Conservation (phyloP, 208 protist genomes). For the Crithidia sp. region DNA sequence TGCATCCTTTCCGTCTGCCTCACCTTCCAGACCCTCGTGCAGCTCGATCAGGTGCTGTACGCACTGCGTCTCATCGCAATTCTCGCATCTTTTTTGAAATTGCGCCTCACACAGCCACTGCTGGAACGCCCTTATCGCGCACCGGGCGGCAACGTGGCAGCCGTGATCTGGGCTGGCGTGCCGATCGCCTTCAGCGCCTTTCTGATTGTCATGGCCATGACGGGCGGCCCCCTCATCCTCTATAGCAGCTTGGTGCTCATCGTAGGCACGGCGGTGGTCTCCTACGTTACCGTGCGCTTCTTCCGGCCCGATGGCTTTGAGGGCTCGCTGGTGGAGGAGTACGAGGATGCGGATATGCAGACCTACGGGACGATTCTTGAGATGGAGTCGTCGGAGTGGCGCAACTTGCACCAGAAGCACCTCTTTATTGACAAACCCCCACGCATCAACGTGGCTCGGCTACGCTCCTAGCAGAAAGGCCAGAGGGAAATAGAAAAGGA, state of each 20-base stretch:
- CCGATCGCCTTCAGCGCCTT: constrained; percentile 76
- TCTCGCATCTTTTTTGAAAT: constrained; percentile 71
- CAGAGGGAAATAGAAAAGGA: background rate
- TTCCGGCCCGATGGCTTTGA: constrained; percentile 83
- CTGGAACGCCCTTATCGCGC: constrained; percentile 79
- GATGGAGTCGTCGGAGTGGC: constrained; percentile 76
- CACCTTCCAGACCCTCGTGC: constrained; percentile 81
- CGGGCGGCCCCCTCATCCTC: constrained; percentile 52
- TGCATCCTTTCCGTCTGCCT: constrained; percentile 73
- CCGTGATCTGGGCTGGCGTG: constrained; percentile 61
- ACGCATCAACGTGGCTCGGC: constrained; percentile 34
- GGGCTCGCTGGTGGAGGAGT: constrained; percentile 82
- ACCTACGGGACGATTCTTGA: constrained; percentile 84
- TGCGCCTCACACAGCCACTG: constrained; percentile 72
- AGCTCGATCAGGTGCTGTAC: constrained; percentile 89
- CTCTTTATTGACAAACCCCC: constrained; percentile 67
- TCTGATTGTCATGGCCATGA: constrained; percentile 75
- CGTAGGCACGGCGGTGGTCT: constrained; percentile 59
- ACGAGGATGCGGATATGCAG: constrained; percentile 83
- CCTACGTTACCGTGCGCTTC: constrained; percentile 64
- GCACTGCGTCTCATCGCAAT: constrained; percentile 79
- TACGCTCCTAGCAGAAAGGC: constrained; percentile 1
- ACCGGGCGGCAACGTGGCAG: constrained; percentile 63
- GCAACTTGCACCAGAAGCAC: constrained; percentile 58
- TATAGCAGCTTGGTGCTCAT: constrained; percentile 61